Conservation (phyloP, 345 rosid species). For the Rhodamnia argentea region DNA sequence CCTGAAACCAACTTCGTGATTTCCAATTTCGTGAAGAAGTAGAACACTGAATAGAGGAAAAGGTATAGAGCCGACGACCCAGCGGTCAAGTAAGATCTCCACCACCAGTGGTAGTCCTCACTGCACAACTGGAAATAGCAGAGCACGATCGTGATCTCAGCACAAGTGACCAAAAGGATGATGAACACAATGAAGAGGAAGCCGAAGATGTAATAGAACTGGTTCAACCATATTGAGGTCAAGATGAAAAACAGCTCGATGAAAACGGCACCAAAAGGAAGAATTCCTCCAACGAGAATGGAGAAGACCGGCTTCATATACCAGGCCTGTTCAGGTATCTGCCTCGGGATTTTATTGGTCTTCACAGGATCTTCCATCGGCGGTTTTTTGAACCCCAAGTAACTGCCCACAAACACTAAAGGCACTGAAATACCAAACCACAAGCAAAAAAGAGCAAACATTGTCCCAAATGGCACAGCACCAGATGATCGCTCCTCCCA, state of each 20-base stretch:
- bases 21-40: slow-evolving; percentile 92
- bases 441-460: slow-evolving; percentile 90
- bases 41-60: slow-evolving; percentile 89
- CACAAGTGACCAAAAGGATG: slow-evolving; percentile 82
- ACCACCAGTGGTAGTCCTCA: slow-evolving; percentile 98
- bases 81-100: slow-evolving; percentile 94
- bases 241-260: slow-evolving; percentile 95
- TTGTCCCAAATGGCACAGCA: slow-evolving; percentile 93
- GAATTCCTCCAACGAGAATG: slow-evolving; percentile 89
- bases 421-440: slow-evolving; percentile 99
- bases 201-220: slow-evolving; percentile 97
- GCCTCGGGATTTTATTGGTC: slow-evolving; percentile 93
- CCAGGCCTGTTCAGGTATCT: slow-evolving; percentile 95
- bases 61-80: slow-evolving; percentile 95
- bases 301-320: slow-evolving; percentile 93
- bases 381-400: slow-evolving; percentile 87
- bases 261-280: slow-evolving; percentile 95
- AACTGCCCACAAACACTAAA: slow-evolving; percentile 88
- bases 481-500: slow-evolving; percentile 98
- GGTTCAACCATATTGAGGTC: slow-evolving; percentile 97
- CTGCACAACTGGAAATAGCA: slow-evolving; percentile 99
- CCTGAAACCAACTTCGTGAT: slow-evolving; percentile 89
- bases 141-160: slow-evolving; percentile 85
- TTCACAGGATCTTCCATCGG: slow-evolving; percentile 87
- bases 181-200: slow-evolving; percentile 93